Evolutionary conservation across 2,329 filamentous ascomycete genomes (phyloP).

Genomic region (Pezicula rhizophila): DNA sequence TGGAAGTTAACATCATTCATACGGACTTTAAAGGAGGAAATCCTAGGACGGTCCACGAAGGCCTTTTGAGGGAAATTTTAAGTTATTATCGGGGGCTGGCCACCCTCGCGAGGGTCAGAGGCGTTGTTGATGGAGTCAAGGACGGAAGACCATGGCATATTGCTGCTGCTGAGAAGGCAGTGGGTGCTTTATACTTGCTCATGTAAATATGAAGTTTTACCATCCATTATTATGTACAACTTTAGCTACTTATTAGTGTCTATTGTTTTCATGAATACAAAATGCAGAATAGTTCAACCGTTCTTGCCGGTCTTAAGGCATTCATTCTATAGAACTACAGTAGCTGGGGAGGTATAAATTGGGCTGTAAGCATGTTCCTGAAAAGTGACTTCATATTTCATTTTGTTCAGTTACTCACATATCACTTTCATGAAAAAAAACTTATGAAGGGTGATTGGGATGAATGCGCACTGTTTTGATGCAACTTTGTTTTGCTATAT

Average conservation of each 20-base stretch:
- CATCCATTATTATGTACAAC: neutral
- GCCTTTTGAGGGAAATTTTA: conserved; percentile 64
- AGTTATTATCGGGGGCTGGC: conserved; percentile 63
- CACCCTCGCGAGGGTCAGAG: conserved; percentile 62
- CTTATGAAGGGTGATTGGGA: too few relatives aligned
- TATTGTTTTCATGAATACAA: neutral
- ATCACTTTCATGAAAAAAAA: too few relatives aligned
- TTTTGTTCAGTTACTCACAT: too few relatives aligned
- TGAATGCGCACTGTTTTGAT: too few relatives aligned
- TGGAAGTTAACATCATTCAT: conserved; percentile 62
- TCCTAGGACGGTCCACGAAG: conserved; percentile 43
- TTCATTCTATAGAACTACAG: too few relatives aligned
- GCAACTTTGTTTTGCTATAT: too few relatives aligned
- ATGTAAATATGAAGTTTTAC: conserved; percentile 40
- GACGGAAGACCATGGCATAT: conserved; percentile 75
- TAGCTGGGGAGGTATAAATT: too few relatives aligned
- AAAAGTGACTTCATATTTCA: too few relatives aligned
- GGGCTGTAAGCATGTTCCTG: neutral
- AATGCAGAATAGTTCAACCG: neutral
- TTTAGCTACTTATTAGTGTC: neutral
- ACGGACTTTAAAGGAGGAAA: conserved; percentile 30
- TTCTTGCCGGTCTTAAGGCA: too few relatives aligned
- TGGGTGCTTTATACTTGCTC: conserved; percentile 56
- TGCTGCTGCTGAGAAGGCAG: conserved; percentile 63
- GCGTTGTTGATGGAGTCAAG: conserved; percentile 50